Evolutionary conservation across 1,284 basidiomycete species (phyloP).

Genomic region (Athelia psychrophila): DNA sequence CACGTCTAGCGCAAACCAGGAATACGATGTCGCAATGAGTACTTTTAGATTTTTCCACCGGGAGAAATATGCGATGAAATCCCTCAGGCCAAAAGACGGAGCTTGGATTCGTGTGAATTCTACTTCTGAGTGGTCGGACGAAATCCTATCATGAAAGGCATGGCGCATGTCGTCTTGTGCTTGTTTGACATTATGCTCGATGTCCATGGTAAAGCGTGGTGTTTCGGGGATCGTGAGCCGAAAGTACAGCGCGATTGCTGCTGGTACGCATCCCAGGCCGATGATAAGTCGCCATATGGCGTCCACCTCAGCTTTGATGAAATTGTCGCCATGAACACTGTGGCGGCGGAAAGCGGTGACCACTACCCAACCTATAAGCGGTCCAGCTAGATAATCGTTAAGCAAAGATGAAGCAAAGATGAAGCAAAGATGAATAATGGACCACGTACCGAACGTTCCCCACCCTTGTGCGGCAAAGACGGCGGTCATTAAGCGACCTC

Average conservation of each 20-base stretch:
- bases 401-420: constrained; percentile 45
- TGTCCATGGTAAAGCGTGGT: constrained; percentile 87
- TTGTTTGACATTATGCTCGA: constrained; percentile 79
- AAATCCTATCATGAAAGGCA: too few relatives aligned
- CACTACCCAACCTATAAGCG: constrained; percentile 67
- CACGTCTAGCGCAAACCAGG: constrained; percentile 67
- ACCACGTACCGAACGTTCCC: constrained; percentile 58
- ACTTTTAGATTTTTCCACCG: constrained; percentile 43
- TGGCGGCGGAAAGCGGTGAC: constrained; percentile 65
- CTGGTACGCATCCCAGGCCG: constrained; percentile 70
- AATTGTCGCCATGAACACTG: constrained; percentile 48
- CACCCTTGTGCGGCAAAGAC: constrained; percentile 71
- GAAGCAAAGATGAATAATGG: constrained; percentile 11
- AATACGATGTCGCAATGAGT: constrained; percentile 45
- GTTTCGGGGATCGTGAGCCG: constrained; percentile 78
- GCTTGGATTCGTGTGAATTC: constrained; percentile 40
- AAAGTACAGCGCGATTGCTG: constrained; percentile 68
- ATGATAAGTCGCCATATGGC: constrained; percentile 70
- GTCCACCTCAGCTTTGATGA: constrained; percentile 47
- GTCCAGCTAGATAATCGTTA: constrained; percentile 43
- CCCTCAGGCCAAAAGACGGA: constrained; percentile 42
- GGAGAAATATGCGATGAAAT: constrained; percentile 46
- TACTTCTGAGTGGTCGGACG: constrained; percentile 38
- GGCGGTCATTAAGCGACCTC: constrained; percentile 72
- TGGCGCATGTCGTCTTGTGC: constrained; percentile 66